Evolutionary conservation across 768 basidiomycete genomes (phyloP).

Genomic region (Candolleomyces efflorescens): DNA sequence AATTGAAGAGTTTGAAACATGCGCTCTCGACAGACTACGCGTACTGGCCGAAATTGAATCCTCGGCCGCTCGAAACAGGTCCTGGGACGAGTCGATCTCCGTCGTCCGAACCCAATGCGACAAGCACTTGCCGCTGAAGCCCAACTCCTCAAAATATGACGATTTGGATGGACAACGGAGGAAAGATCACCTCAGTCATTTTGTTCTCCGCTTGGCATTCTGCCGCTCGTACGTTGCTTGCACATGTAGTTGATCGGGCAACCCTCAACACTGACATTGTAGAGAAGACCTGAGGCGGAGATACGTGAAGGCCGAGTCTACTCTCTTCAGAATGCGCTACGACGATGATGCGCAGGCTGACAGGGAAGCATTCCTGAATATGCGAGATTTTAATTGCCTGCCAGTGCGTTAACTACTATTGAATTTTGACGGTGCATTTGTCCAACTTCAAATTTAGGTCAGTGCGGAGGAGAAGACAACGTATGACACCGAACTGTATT

Average conservation of each 20-base stretch:
- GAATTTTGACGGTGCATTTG: not conserved
- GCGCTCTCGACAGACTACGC: conserved; percentile 82
- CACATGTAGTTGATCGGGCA: not conserved
- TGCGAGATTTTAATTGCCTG: conserved; percentile 62
- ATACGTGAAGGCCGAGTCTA: conserved; percentile 86
- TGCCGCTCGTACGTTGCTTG: conserved; percentile 79
- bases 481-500: conserved; percentile 44
- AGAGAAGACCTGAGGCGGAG: conserved; percentile 89
- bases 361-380: conserved; percentile 58
- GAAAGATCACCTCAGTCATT: conserved; percentile 89
- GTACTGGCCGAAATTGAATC: conserved; percentile 91
- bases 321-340: conserved; percentile 80
- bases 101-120: conserved; percentile 61
- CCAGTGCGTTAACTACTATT: conserved; percentile 33
- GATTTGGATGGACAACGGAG: conserved; percentile 62
- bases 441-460: conserved; percentile 39
- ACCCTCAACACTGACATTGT: conserved; percentile 2
- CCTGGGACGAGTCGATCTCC: conserved; percentile 71
- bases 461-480: conserved; percentile 48
- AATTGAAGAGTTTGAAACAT: conserved; percentile 92
- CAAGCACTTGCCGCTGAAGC: conserved; percentile 73
- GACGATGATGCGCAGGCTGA: conserved; percentile 59
- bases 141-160: conserved; percentile 43
- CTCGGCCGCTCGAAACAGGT: conserved; percentile 75
- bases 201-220: conserved; percentile 90